Percentiles rank a stretch among this genome's conserved stretches.
Conservation (phyloP, 73 alveolate genomes). For the Tetrahymena borealis region DNA sequence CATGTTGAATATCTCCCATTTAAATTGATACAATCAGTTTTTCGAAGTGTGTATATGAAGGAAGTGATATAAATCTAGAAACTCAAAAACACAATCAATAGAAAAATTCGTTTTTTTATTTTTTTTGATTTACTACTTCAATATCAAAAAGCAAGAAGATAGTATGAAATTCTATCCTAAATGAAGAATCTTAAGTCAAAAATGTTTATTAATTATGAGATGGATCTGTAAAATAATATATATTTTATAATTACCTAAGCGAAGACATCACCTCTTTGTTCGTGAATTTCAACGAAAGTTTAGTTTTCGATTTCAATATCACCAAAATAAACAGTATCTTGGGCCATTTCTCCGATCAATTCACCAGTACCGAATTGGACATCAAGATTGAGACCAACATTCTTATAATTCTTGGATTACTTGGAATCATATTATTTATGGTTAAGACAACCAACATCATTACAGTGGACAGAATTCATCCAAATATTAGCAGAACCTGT, state of each 20-base stretch:
- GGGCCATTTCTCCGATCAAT: slow-evolving; percentile 51
- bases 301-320: slow-evolving; percentile 46
- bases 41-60: no score
- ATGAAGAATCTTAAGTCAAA: no score
- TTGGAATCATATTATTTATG: slow-evolving; percentile 48
- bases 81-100: no score
- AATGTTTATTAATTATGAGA: not conserved
- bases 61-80: no score
- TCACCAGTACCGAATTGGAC: slow-evolving; percentile 63
- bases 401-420: slow-evolving; percentile 12
- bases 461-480: slow-evolving; percentile 55
- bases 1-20: no score
- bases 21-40: no score
- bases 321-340: slow-evolving; percentile 54
- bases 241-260: not conserved
- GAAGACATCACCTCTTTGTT: slow-evolving; percentile 65
- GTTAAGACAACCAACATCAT: slow-evolving; percentile 43
- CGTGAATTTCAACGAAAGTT: slow-evolving; percentile 63
- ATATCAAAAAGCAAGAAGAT: no score
- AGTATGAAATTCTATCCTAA: no score
- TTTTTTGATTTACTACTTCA: no score
- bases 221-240: not conserved
- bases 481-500: slow-evolving; percentile 68
- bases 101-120: no score
- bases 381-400: slow-evolving; percentile 30